Evolutionary conservation across 208 protist genomes (phyloP).

Genomic region (Leishmania gerbilli): DNA sequence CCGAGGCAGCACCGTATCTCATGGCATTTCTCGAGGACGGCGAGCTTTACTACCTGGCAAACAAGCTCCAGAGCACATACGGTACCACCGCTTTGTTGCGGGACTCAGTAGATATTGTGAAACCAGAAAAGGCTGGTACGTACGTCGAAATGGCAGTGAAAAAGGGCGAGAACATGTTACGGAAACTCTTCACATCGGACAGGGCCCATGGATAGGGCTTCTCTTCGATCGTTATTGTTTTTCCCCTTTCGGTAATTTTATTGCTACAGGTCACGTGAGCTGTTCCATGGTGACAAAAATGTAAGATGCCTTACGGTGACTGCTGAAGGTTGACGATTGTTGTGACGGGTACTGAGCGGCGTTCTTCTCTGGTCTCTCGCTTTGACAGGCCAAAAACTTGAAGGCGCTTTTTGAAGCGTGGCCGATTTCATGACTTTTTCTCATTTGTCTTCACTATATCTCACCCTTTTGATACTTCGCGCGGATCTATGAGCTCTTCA

Average conservation of each 20-base stretch:
- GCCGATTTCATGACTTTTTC: neutral
- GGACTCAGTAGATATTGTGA: slow-evolving; percentile 62
- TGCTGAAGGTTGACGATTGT: neutral
- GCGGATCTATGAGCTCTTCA: neutral
- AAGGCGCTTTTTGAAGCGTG: neutral
- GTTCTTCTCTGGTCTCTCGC: neutral
- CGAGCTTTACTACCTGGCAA: slow-evolving; percentile 73
- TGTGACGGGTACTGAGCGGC: neutral
- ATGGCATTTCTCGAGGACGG: slow-evolving; percentile 68
- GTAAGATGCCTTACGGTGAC: neutral
- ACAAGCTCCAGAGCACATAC: slow-evolving; percentile 72
- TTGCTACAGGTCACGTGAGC: neutral
- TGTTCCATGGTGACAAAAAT: neutral
- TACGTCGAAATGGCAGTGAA: slow-evolving; percentile 53
- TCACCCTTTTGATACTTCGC: neutral
- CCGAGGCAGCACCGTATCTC: slow-evolving; percentile 83
- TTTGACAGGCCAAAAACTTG: neutral
- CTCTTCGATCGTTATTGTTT: slow-evolving; percentile 9
- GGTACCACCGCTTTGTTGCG: slow-evolving; percentile 56
- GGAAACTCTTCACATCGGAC: slow-evolving; percentile 26
- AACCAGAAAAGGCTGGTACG: slow-evolving; percentile 43
- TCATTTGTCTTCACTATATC: neutral
- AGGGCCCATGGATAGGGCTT: slow-evolving; percentile 8
- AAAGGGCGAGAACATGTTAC: slow-evolving; percentile 30
- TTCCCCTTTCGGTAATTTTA: neutral